phyloP scores from a whole-genome alignment of 441 rosid species.

The Erodium trifolium region DNA sequence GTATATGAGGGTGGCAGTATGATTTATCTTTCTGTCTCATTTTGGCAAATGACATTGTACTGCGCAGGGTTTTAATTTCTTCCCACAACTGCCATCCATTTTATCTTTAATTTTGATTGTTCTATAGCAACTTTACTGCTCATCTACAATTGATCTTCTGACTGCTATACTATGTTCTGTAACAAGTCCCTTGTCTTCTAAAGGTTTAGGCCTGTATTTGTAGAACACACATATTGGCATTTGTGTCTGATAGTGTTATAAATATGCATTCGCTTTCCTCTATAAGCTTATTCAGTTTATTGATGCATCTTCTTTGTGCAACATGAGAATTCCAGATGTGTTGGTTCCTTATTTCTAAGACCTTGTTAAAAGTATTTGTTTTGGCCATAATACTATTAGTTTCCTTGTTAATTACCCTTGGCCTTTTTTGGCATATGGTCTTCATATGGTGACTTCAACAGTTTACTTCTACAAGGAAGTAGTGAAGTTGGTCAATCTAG shows the following conservation, averaged over 20 bases:
- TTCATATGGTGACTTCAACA: not conserved
- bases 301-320: not conserved
- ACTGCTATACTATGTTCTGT: not conserved
- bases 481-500: not conserved
- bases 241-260: not conserved
- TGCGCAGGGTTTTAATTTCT: not conserved
- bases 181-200: not conserved
- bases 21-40: not conserved
- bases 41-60: conserved; percentile 4
- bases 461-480: not conserved
- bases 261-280: not conserved
- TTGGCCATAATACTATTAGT: not conserved
- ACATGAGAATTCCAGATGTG: not conserved
- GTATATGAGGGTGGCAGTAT: not conserved
- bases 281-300: not conserved
- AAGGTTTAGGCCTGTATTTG: not conserved
- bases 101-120: not conserved
- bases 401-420: not conserved
- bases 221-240: conserved; percentile 4
- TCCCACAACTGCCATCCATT: not conserved
- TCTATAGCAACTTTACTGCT: not conserved
- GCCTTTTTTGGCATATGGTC: not conserved
- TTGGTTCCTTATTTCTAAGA: not conserved
- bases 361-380: not conserved
- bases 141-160: not conserved